Percentiles rank a stretch among this genome's conserved stretches.
These are phyloP conservation scores for Trametes gibbosa DNA, from an alignment of 768 basidiomycete genomes.

Conservation along the genomic window DNA sequence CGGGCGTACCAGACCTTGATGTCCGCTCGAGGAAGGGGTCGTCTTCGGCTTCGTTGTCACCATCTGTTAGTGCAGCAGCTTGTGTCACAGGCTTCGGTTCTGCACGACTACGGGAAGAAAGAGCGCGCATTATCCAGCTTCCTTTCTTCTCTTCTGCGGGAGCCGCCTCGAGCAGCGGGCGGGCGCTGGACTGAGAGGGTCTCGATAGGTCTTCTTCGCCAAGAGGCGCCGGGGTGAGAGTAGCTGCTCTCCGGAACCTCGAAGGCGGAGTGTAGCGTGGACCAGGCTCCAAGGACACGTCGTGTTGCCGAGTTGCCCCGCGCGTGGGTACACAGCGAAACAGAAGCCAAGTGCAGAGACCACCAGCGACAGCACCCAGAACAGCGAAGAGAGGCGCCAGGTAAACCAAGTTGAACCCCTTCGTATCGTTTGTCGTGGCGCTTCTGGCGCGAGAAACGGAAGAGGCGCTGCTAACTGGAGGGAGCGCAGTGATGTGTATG, in stretches of 20 bases:
- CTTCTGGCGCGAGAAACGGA: conserved; percentile 1
- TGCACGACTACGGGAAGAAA: conserved; percentile 1
- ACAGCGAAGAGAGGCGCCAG: conserved; percentile 30
- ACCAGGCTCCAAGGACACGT: conserved; percentile 23
- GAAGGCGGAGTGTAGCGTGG: conserved; percentile 28
- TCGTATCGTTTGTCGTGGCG: not conserved
- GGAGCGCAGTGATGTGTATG: conserved; percentile 26
- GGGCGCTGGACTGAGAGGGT: not conserved
- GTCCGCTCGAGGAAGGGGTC: conserved; percentile 30
- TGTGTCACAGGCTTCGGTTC: not conserved
- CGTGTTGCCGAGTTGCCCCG: not conserved
- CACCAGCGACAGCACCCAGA: conserved; percentile 26
- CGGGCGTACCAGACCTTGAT: not conserved
- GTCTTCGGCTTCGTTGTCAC: conserved; percentile 18
- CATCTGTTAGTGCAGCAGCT: not conserved
- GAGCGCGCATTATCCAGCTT: conserved; percentile 19
- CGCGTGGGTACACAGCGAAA: conserved; percentile 13
- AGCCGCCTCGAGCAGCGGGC: not conserved
- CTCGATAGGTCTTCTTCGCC: conserved; percentile 5
- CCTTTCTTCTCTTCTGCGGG: not conserved
- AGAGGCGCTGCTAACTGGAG: conserved; percentile 23
- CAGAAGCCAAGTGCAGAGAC: conserved; percentile 21
- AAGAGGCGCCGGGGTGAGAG: not conserved
- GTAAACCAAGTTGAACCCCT: conserved; percentile 27
- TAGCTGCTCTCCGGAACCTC: not conserved